Evolutionary conservation across 768 basidiomycete species (phyloP).

Genomic region (Gloeopeniophorella convolvens): DNA sequence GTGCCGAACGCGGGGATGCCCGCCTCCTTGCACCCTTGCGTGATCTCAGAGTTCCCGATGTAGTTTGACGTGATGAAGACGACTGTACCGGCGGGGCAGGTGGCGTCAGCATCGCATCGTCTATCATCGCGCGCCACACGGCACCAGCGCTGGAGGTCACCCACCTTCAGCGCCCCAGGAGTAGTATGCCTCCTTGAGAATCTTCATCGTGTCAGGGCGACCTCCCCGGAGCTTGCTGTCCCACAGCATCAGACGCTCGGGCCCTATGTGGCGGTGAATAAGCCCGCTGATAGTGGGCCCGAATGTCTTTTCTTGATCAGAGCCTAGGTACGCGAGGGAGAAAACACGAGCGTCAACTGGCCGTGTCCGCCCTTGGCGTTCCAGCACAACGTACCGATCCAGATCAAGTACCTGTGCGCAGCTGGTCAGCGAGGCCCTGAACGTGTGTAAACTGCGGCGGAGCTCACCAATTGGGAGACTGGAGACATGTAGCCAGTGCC

Average conservation of each 20-base stretch:
- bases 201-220: conserved; percentile 34
- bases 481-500: conserved; percentile 38
- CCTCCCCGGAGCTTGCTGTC: conserved; percentile 36
- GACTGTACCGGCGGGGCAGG: conserved; percentile 26
- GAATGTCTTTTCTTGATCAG: conserved; percentile 40
- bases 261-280: conserved; percentile 33
- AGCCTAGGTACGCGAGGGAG: conserved; percentile 21
- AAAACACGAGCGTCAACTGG: not conserved
- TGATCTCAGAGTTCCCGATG: conserved; percentile 36
- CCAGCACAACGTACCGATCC: conserved; percentile 28
- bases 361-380: not conserved
- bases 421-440: not conserved
- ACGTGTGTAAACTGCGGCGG: not conserved
- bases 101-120: too few species aligned
- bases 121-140: too few species aligned
- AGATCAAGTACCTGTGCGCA: conserved; percentile 33
- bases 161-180: conserved; percentile 33
- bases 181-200: conserved; percentile 32
- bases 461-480: conserved; percentile 33
- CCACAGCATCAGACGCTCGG: conserved; percentile 36
- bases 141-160: not conserved
- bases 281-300: conserved; percentile 37
- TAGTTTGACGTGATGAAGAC: conserved; percentile 40
- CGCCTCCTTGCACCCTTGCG: conserved; percentile 33
- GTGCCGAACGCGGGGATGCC: conserved; percentile 35